Base-by-base conservation (phyloP, 2,329 filamentous ascomycete species). In the Diaporthe sp. region DNA sequence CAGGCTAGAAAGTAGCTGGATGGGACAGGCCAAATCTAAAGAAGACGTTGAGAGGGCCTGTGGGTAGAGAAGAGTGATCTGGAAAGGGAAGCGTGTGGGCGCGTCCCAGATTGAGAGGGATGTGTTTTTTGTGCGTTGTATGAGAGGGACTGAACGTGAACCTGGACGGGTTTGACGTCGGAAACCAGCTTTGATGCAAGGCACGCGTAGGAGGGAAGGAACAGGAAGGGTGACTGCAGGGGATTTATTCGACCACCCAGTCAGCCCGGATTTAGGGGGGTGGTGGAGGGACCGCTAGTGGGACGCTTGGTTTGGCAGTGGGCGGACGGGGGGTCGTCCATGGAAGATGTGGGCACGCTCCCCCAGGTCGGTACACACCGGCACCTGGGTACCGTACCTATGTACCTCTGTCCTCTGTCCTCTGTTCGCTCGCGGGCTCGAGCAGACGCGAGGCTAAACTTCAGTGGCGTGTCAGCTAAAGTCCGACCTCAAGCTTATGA, bases 191-290 rank as follows among this genome's bases (percentile, higher is more conserved):
- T n/a, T 50, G 54, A 52, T 45, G 61, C 57, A 47, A 54, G 67
- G 17, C 55, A 74, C 72, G 66, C 69, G 55, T 57, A 28, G 35
- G 50, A 58, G 35, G 54, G 69, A 71, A 71, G 52, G 25, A 71
- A 60, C 54, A 61, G 45, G 57, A 45, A 71, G 55, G 69, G 69
- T 28, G 54, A 28, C 40, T 38, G 55, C 55, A 47, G 69, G 54
- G 42, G 69, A 61, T 71, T 61, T 71, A 71, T 71, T 71, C 67
- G 67, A 45, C 67, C 33, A 68, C 47, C 30, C 64, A 52, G 64
- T 45, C 47, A 54, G 64, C 45, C 64, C 64, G 64, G 64, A 54
- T 68, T 68, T 68, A 54, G 47, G 45, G 64, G 61, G 60, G 22
- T 10, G 12, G 42, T 10, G 12, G 42, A 33, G 30, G 47, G 30